Conservation (phyloP, 306 rosid species). For the Pyrus betulifolia region DNA sequence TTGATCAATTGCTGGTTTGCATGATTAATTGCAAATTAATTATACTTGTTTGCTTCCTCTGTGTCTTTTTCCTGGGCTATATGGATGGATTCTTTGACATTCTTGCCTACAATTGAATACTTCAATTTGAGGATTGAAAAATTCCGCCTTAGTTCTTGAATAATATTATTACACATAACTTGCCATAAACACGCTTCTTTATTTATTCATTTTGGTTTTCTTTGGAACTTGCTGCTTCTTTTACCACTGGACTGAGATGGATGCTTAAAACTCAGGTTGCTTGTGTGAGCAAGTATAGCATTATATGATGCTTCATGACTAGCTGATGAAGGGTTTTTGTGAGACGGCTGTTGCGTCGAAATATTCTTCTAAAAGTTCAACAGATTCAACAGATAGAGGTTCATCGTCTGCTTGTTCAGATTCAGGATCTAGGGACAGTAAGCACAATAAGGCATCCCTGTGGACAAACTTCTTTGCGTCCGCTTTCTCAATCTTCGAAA, state of each 20-base stretch:
- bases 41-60: not conserved
- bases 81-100: not conserved
- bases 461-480: constrained; percentile 82
- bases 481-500: constrained; percentile 62
- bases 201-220: not conserved
- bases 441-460: constrained; percentile 57
- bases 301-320: constrained; percentile 35
- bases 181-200: not conserved
- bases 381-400: constrained; percentile 43
- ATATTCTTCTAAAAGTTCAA: constrained; percentile 50
- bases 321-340: constrained; percentile 61
- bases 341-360: constrained; percentile 50
- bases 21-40: not conserved
- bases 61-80: not conserved
- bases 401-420: constrained; percentile 37
- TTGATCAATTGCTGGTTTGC: not conserved
- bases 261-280: constrained; percentile 4
- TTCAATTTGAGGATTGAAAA: not conserved
- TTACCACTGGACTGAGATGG: not conserved
- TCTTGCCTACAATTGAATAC: not conserved
- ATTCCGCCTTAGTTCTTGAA: no score
- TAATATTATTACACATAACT: not conserved
- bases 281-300: constrained; percentile 42
- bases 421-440: constrained; percentile 44
- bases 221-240: no score